Evolutionary conservation across 78 protist species (phyloP).

Genomic region (Parvularia atlantis): DNA sequence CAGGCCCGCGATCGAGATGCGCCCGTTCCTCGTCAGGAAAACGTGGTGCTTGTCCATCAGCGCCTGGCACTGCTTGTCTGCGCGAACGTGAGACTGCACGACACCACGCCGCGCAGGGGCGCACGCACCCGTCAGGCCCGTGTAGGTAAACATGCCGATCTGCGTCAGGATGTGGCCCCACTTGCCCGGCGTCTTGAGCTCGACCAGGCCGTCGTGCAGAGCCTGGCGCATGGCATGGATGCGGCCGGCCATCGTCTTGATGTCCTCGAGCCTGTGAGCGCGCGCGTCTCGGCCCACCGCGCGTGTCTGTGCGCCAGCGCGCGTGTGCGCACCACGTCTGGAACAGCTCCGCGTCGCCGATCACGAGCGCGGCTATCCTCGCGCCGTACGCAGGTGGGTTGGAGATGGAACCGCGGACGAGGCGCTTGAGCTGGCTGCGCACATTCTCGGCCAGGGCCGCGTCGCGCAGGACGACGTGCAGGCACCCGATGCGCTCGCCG

Average conservation of each 20-base stretch:
- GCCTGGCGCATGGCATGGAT: conserved; percentile 71
- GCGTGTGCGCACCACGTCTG: too few species aligned
- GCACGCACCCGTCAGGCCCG: conserved; percentile 64
- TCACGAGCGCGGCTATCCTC: conserved; percentile 65
- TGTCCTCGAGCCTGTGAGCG: conserved; percentile 36
- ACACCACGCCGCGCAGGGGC: too few species aligned
- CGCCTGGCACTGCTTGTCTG: background rate
- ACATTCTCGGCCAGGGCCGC: conserved; percentile 39
- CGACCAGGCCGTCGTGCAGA: conserved; percentile 49
- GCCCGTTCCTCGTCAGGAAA: conserved; percentile 82
- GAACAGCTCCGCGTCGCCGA: conserved; percentile 29
- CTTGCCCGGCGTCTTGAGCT: conserved; percentile 21
- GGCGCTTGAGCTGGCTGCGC: conserved; percentile 68
- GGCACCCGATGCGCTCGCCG: conserved; percentile 62
- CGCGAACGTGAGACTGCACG: too few species aligned
- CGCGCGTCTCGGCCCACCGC: too few species aligned
- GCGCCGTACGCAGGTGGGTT: conserved; percentile 96
- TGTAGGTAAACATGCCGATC: conserved; percentile 96
- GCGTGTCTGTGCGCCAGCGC: too few species aligned
- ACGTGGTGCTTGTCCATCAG: conserved; percentile 50
- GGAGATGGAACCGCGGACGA: conserved; percentile 87
- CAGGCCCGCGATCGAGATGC: conserved; percentile 95
- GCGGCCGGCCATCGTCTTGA: conserved; percentile 77
- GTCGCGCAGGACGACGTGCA: conserved; percentile 15
- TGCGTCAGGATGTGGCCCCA: conserved; percentile 94